A percentile compares a stretch with the other conserved stretches of the same genome.
These are phyloP conservation scores for Yarrowia osloensis DNA, from an alignment of 805 yeast species.

Conservation along the genomic window DNA sequence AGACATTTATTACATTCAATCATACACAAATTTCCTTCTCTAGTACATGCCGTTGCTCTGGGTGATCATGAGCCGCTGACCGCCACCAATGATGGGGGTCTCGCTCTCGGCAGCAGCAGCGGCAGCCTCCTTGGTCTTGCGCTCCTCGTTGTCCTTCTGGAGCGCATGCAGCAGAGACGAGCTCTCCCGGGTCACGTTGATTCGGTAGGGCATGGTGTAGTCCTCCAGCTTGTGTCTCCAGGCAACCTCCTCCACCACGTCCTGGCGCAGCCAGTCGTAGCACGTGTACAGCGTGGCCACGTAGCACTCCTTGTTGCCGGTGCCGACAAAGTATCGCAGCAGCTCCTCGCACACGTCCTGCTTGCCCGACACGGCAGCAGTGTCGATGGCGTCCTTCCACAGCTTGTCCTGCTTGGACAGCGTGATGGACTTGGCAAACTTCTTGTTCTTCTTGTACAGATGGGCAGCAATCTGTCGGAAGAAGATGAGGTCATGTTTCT, in stretches of 20 bases:
- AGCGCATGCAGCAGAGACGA: slow-evolving; percentile 64
- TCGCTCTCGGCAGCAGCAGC: slow-evolving; percentile 51
- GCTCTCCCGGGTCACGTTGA: slow-evolving; percentile 81
- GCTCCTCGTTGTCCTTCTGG: slow-evolving; percentile 66
- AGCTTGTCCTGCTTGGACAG: slow-evolving; percentile 88
- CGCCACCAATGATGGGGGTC: slow-evolving; percentile 54
- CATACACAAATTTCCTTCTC: slow-evolving; percentile 18
- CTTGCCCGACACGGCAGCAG: slow-evolving; percentile 81
- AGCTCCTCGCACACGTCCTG: slow-evolving; percentile 84
- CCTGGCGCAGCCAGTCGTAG: slow-evolving; percentile 76
- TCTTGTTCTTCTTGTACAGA: slow-evolving; percentile 89
- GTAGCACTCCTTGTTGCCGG: slow-evolving; percentile 94
- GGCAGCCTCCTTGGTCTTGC: slow-evolving; percentile 59
- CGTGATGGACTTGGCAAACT: slow-evolving; percentile 85
- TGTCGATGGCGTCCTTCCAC: slow-evolving; percentile 92
- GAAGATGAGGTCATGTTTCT: slow-evolving; percentile 85
- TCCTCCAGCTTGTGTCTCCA: slow-evolving; percentile 88
- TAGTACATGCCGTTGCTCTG: slow-evolving; percentile 42
- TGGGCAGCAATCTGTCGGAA: slow-evolving; percentile 96
- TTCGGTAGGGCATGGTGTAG: slow-evolving; percentile 88
- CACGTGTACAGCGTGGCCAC: slow-evolving; percentile 86
- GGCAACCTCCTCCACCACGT: slow-evolving; percentile 81
- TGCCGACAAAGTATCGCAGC: slow-evolving; percentile 88
- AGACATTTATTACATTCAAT: slow-evolving; percentile 8
- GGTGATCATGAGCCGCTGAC: slow-evolving; percentile 74